Conservation (phyloP, 148 eudicot genomes). For the Oxyria digyna region DNA sequence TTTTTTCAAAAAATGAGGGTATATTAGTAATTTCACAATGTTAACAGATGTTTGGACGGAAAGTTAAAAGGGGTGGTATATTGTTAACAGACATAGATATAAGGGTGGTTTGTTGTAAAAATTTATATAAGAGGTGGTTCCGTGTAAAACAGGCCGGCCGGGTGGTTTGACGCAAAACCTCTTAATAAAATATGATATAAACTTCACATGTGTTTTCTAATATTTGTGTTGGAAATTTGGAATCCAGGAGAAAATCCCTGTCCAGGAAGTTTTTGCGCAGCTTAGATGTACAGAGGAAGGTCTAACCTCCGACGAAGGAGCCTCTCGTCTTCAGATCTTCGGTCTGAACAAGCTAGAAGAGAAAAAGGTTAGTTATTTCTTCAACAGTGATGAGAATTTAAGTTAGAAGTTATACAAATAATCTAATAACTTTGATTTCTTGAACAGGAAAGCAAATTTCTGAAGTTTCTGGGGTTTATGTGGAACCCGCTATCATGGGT, state of each 20-base stretch:
- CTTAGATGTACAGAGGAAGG: slow-evolving; percentile 50
- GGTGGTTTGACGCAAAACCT: too few relatives aligned
- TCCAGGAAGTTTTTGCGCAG: slow-evolving; percentile 58
- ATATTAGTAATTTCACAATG: too few relatives aligned
- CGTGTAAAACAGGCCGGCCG: too few relatives aligned
- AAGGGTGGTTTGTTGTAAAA: too few relatives aligned
- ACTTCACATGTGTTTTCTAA: too few relatives aligned
- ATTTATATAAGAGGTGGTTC: too few relatives aligned
- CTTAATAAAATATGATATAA: neutral
- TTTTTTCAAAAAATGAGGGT: too few relatives aligned
- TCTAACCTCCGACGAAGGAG: slow-evolving; percentile 39
- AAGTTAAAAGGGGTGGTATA: too few relatives aligned
- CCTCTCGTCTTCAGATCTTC: slow-evolving; percentile 32
- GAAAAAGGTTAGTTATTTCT: slow-evolving; percentile 33
- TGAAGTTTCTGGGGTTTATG: slow-evolving; percentile 57
- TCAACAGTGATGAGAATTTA: neutral
- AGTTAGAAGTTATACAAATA: neutral
- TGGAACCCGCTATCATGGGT: slow-evolving; percentile 75
- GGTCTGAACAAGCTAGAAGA: slow-evolving; percentile 70
- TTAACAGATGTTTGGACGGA: too few relatives aligned
- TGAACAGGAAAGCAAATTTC: slow-evolving; percentile 38
- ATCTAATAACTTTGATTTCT: neutral
- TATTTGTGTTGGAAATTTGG: slow-evolving; percentile 3
- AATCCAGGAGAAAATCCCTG: slow-evolving; percentile 52
- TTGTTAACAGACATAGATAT: too few relatives aligned